phyloP scores from a whole-genome alignment of 2,329 filamentous ascomycete species.

The Chaetomiaceae sp. region DNA sequence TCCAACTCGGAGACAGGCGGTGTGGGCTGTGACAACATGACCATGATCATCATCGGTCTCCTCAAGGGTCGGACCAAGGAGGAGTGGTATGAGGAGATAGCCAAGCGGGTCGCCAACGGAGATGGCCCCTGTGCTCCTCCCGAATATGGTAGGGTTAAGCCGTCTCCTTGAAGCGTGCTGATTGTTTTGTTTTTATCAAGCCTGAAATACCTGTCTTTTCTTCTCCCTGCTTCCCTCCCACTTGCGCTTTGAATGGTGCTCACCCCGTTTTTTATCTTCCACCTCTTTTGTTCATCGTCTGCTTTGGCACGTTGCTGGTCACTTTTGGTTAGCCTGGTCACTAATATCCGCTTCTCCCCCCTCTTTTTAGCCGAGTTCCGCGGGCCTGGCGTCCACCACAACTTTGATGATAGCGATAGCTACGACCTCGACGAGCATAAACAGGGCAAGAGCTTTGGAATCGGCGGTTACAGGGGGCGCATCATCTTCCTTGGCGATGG shows the following conservation, averaged over 20 bases:
- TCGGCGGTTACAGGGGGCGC: conserved; percentile 70
- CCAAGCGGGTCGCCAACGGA: conserved; percentile 87
- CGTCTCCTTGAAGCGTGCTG: conserved; percentile 20
- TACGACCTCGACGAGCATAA: conserved; percentile 72
- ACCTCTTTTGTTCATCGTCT: background rate
- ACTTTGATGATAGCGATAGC: conserved; percentile 74
- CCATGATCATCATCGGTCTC: conserved; percentile 86
- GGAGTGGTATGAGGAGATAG: conserved; percentile 97
- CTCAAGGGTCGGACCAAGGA: conserved; percentile 90
- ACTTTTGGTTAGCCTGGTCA: conserved; percentile 17
- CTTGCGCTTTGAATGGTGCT: background rate
- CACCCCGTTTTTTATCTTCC: no score
- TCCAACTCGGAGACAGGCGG: conserved; percentile 97
- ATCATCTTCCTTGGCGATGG: conserved; percentile 95
- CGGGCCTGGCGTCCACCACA: conserved; percentile 75
- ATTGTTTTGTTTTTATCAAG: conserved; percentile 1
- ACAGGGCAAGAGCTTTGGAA: conserved; percentile 57
- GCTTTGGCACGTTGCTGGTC: background rate
- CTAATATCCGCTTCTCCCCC: conserved; percentile 25
- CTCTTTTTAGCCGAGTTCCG: conserved; percentile 69
- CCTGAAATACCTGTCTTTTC: conserved; percentile 11
- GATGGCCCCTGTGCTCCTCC: conserved; percentile 97
- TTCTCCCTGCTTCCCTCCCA: conserved; percentile 1
- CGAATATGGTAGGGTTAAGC: conserved; percentile 88
- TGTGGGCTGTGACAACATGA: conserved; percentile 99